These are phyloP conservation scores for Stereum hirsutum DNA, from an alignment of 1,284 basidiomycete species.

Conservation along the genomic window DNA sequence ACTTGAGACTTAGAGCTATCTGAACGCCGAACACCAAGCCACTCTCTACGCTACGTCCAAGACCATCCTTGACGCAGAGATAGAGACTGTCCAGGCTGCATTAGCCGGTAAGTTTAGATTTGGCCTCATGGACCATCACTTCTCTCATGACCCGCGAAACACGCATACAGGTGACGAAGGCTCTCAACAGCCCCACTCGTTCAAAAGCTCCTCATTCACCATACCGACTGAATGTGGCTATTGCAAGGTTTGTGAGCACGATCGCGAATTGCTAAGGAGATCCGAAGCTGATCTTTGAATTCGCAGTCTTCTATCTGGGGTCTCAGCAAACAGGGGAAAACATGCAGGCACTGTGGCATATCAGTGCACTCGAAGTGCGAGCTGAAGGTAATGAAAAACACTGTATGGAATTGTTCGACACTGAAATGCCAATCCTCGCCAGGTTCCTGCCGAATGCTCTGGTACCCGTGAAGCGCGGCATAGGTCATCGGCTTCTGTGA, in stretches of 20 bases:
- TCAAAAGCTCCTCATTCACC: slow-evolving; percentile 78
- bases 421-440: slow-evolving; percentile 2
- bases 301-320: slow-evolving; percentile 74
- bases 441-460: slow-evolving; percentile 72
- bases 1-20: slow-evolving; percentile 37
- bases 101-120: slow-evolving; percentile 50
- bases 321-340: slow-evolving; percentile 75
- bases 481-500: slow-evolving; percentile 8
- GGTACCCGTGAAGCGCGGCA: slow-evolving; percentile 18
- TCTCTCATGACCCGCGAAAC: too few species aligned
- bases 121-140: background rate
- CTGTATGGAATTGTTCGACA: background rate
- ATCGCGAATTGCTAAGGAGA: slow-evolving; percentile 1
- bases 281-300: slow-evolving; percentile 1
- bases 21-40: slow-evolving; percentile 57
- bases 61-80: slow-evolving; percentile 32
- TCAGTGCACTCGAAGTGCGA: slow-evolving; percentile 83
- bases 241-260: slow-evolving; percentile 49
- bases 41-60: slow-evolving; percentile 47
- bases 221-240: slow-evolving; percentile 76
- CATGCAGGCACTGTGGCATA: slow-evolving; percentile 68
- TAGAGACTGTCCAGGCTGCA: slow-evolving; percentile 22
- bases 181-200: slow-evolving; percentile 59
- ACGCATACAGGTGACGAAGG: slow-evolving; percentile 58
- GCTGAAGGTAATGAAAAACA: slow-evolving; percentile 47